phyloP scores from a whole-genome alignment of 1,284 basidiomycete genomes.

The Wolfiporia cocos region DNA sequence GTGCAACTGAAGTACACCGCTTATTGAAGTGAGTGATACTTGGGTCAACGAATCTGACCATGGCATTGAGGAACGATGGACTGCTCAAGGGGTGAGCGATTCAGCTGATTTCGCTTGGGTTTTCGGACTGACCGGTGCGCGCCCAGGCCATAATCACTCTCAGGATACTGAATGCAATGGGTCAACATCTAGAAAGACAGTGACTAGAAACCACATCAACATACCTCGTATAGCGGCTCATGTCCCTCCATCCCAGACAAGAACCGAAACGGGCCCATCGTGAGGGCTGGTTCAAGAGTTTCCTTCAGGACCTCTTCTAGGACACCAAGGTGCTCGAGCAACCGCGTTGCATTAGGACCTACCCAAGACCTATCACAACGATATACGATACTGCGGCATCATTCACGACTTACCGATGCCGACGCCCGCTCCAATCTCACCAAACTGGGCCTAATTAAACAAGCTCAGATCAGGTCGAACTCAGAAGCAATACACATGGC shows the following conservation, averaged over 20 bases:
- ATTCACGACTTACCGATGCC: conserved; percentile 34
- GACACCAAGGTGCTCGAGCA: conserved; percentile 38
- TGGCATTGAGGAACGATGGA: conserved; percentile 41
- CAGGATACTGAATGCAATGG: conserved; percentile 6
- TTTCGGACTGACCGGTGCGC: conserved; percentile 15
- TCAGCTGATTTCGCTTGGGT: not conserved
- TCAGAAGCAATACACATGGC: not conserved
- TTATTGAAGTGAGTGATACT: conserved; percentile 41
- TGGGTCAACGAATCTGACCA: conserved; percentile 39
- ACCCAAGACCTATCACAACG: not conserved
- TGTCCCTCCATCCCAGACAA: conserved; percentile 36
- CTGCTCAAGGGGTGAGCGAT: conserved; percentile 20
- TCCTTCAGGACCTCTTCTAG: conserved; percentile 34
- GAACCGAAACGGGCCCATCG: conserved; percentile 32
- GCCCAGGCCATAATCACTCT: conserved; percentile 28
- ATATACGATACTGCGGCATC: not conserved
- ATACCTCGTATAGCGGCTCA: conserved; percentile 40
- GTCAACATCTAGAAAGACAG: conserved; percentile 1
- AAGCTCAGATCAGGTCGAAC: not conserved
- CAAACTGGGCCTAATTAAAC: conserved; percentile 33
- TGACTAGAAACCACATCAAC: not conserved
- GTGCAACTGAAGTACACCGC: conserved; percentile 36
- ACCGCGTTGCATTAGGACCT: conserved; percentile 47
- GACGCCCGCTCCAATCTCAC: conserved; percentile 48
- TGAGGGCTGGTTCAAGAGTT: conserved; percentile 28